Evolutionary conservation across 129 eudicot genomes (phyloP), one percentile per base, ranked within the genome.

Genomic region (Arctium minus): DNA sequence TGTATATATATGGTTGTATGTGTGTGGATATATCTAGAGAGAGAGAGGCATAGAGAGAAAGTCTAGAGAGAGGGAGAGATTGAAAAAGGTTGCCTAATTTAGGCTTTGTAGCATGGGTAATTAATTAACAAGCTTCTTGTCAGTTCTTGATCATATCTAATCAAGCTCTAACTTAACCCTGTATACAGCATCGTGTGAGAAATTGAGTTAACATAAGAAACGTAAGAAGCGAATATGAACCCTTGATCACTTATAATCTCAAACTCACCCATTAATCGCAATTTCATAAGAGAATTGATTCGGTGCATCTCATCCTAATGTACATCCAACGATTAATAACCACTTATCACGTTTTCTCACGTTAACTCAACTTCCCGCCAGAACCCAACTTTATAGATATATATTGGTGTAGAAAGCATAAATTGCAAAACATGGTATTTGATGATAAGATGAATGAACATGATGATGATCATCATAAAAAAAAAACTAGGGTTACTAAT

Each of bases 381-480:
- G 0, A 22, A 22, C 27, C 27, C 27, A 22, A 22, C 27, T 22
- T 0, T 22, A 22, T 22, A 22, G 27, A 22, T 83, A 36, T 74
- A 48, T 30, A 76, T 46, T 75, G 12, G 73, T 36, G 78, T 80
- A 60, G 3, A 22, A 81, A 40, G 79, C 79, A 71, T 64, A 42
- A 53, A 76, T 3, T 8, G 69, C 74, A 64, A 68, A 73, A 78
- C 12, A 60, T 80, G 27, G 73, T 71, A 81, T 75, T 74, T 48
- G 65, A 86, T 81, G 79, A 86, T 81, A 79, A 73, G 75, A 83
- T 86, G 70, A 83, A 86, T 73, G 72, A 83, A 86, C 84, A 72
- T 77, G 75, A 72, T 77, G 74, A 71, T 78, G 83, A 73, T 79
- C 33, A 75, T 75, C 12, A 42, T 42, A 2, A 40, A 6, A 42